Conservation (phyloP, 2,329 filamentous ascomycete species). For the Cytospora chrysosperma region DNA sequence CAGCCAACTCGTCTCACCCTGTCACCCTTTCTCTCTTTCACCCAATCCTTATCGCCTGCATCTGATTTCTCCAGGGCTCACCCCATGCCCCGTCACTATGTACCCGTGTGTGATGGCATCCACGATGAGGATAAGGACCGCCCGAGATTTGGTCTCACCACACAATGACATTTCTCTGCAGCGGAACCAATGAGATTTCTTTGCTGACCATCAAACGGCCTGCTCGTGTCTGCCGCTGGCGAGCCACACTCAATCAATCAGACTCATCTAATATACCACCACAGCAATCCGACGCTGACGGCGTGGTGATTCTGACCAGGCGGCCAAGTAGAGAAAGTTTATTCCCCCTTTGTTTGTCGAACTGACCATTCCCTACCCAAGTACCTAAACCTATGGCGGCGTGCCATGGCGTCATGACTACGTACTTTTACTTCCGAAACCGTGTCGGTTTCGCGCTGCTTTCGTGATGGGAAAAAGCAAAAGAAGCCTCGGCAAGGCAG, state of each 20-base stretch:
- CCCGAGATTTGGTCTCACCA: slow-evolving; percentile 11
- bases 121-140: background rate
- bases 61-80: slow-evolving; percentile 22
- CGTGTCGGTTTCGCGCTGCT: background rate
- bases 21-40: slow-evolving; percentile 10
- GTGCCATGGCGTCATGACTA: background rate
- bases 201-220: slow-evolving; percentile 14
- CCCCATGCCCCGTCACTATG: slow-evolving; percentile 1
- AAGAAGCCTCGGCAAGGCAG: no score
- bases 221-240: background rate
- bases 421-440: background rate
- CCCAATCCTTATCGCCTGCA: slow-evolving; percentile 13
- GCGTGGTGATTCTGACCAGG: background rate
- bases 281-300: background rate
- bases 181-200: slow-evolving; percentile 18
- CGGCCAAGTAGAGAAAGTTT: slow-evolving; percentile 5
- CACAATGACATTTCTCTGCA: background rate
- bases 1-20: slow-evolving; percentile 20
- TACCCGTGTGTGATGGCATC: background rate
- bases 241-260: slow-evolving; percentile 16
- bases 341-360: background rate
- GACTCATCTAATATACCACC: background rate
- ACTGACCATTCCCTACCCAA: background rate
- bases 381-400: background rate
- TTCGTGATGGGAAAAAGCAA: background rate